Conservation (phyloP, 2,329 filamentous ascomycete species). For the Colletotrichum navitas region DNA sequence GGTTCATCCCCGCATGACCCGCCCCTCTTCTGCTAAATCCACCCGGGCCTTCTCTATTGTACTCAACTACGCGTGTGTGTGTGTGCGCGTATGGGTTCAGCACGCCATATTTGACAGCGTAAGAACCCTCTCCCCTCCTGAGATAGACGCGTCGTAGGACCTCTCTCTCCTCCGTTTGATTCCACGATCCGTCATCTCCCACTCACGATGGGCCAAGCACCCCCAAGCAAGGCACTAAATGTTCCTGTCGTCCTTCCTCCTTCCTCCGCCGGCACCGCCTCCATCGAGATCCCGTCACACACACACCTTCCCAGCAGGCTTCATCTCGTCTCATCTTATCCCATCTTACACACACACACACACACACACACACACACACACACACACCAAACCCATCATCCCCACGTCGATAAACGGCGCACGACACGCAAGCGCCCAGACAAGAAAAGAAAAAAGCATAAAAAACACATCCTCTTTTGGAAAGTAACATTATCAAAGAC, state of each 20-base stretch:
- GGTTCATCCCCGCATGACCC: not conserved
- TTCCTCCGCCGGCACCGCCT: not conserved
- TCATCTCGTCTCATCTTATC: not conserved
- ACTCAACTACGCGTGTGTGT: not conserved
- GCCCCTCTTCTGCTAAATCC: not conserved
- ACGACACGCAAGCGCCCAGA: not conserved
- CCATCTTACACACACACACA: not conserved
- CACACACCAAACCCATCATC: constrained; percentile 16
- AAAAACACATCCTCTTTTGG: too few relatives aligned
- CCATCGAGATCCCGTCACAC: not conserved
- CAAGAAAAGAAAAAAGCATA: not conserved
- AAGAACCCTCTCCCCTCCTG: not conserved
- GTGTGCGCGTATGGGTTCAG: too few relatives aligned
- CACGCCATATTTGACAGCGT: not conserved
- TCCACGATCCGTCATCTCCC: too few relatives aligned
- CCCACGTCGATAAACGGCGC: constrained; percentile 30
- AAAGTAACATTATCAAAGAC: not conserved
- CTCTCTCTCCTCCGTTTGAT: too few relatives aligned
- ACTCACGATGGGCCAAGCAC: too few relatives aligned
- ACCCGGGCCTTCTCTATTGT: not conserved
- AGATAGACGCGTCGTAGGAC: too few relatives aligned
- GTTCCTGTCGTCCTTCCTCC: too few relatives aligned
- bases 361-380: not conserved
- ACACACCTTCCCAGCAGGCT: not conserved
- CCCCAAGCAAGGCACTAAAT: too few relatives aligned